Evolutionary conservation across 805 yeast genomes (phyloP).

Genomic region (Sugiyamaella qingdaonensis): DNA sequence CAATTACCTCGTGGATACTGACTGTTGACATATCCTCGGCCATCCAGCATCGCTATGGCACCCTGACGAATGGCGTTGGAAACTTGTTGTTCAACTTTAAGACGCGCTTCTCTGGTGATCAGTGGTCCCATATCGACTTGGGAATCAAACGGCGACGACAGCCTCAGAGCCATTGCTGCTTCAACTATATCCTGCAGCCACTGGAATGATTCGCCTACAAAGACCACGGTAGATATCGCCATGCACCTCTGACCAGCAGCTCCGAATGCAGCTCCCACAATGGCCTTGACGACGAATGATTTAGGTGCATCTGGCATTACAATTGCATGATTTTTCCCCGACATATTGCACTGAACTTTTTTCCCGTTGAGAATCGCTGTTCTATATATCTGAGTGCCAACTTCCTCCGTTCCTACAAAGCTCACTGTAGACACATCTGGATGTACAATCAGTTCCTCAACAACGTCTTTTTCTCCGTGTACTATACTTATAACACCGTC

Average conservation of each 20-base stretch:
- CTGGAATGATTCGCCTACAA: not conserved
- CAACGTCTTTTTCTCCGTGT: not conserved
- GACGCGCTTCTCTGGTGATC: not conserved
- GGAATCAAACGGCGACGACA: not conserved
- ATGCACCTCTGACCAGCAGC: slow-evolving; percentile 2
- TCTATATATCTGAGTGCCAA: not conserved
- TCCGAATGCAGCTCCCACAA: not conserved
- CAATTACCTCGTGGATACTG: not conserved
- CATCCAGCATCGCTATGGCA: not conserved
- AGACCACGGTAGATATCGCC: not conserved
- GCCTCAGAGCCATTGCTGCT: not conserved
- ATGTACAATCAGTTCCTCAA: not conserved
- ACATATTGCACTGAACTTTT: not conserved
- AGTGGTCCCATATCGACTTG: not conserved
- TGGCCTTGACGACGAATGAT: not conserved
- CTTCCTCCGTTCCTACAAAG: not conserved
- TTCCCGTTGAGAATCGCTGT: not conserved
- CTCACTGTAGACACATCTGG: slow-evolving; percentile 1
- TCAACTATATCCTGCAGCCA: not conserved
- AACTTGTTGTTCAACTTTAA: not conserved
- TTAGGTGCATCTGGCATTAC: slow-evolving; percentile 1
- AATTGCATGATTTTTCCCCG: slow-evolving; percentile 1
- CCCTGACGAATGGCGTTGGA: not conserved
- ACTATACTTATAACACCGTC: not conserved
- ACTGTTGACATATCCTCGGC: not conserved